Evolutionary conservation across 2,329 filamentous ascomycete species (phyloP).

Genomic region (Phyllosticta citriasiana): DNA sequence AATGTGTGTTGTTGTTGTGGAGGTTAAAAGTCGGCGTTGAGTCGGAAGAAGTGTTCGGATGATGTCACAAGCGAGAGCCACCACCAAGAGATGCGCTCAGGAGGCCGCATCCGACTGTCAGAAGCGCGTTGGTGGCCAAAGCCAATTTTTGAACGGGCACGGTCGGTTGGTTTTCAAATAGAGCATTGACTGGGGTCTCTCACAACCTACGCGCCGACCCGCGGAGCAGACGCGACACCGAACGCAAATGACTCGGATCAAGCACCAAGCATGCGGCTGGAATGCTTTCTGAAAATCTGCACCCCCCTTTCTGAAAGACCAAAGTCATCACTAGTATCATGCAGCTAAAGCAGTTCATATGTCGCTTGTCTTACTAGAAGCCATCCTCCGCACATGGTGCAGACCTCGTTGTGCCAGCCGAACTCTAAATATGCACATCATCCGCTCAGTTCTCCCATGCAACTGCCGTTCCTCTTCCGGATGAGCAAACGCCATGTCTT

Average conservation of each 20-base stretch:
- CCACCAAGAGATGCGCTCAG: background rate
- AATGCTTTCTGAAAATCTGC: background rate
- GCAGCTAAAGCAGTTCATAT: background rate
- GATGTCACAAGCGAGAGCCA: background rate
- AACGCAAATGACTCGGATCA: background rate
- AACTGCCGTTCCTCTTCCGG: background rate
- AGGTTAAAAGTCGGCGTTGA: background rate
- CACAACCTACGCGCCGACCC: background rate
- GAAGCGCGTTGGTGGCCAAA: background rate
- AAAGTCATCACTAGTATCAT: background rate
- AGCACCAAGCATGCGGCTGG: background rate
- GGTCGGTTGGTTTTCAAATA: background rate
- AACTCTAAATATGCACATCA: background rate
- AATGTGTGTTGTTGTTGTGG: background rate
- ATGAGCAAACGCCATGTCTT: background rate
- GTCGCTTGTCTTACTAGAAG: background rate
- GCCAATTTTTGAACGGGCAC: background rate
- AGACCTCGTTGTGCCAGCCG: background rate
- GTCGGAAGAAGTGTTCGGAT: background rate
- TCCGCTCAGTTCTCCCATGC: background rate
- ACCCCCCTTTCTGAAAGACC: background rate
- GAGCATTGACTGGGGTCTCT: background rate
- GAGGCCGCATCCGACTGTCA: background rate
- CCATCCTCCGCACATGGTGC: background rate
- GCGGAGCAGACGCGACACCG: background rate